phyloP scores from a whole-genome alignment of 179 eudicot species.

The Heliamphora pulchella region DNA sequence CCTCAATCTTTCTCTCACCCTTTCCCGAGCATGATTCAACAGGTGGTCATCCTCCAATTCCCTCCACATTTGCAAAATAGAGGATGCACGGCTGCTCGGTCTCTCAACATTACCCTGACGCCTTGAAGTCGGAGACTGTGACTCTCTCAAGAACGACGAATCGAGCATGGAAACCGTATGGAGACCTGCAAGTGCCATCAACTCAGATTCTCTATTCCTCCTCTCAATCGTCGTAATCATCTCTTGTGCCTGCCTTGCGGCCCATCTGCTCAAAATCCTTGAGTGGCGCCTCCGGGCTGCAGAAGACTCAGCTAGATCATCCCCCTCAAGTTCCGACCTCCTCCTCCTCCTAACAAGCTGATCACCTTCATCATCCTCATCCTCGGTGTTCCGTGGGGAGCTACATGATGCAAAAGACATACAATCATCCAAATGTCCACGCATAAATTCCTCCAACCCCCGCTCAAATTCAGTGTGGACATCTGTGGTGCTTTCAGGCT shows the following conservation, averaged over 20 bases:
- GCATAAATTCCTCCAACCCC: constrained; percentile 70
- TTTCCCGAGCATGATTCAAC: constrained; percentile 60
- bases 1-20: constrained; percentile 69
- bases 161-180: constrained; percentile 98
- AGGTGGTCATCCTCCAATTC: constrained; percentile 89
- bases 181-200: constrained; percentile 93
- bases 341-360: constrained; percentile 79
- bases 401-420: constrained; percentile 84
- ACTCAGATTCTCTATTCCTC: constrained; percentile 77
- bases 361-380: constrained; percentile 78
- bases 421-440: constrained; percentile 76
- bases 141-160: constrained; percentile 86
- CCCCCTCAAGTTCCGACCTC: constrained; percentile 90
- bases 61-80: constrained; percentile 96
- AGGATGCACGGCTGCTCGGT: constrained; percentile 62
- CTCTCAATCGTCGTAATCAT: constrained; percentile 98
- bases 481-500: constrained; percentile 53
- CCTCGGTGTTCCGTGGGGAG: constrained; percentile 57
- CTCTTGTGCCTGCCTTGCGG: constrained; percentile 92
- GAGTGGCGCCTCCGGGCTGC: constrained; percentile 94
- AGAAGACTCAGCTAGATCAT: constrained; percentile 94
- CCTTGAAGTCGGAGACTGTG: constrained; percentile 69
- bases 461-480: constrained; percentile 60
- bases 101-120: constrained; percentile 67
- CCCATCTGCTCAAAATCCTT: constrained; percentile 83